phyloP scores from a whole-genome alignment of 495 filamentous ascomycete species.

The Penicillium fimorum region DNA sequence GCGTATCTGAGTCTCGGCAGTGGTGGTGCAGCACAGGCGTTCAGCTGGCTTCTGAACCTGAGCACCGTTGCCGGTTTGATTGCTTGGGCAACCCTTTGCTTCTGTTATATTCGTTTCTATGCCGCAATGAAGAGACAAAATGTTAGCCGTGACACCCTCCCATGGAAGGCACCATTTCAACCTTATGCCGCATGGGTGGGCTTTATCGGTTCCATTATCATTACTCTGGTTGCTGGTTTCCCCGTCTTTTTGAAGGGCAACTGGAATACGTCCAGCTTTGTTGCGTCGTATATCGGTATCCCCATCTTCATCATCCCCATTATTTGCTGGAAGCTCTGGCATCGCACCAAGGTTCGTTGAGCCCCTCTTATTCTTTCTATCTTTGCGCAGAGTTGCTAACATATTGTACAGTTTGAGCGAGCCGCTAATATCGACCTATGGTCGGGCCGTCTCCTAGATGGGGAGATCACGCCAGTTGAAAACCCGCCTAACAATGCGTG shows the following conservation, averaged over 20 bases:
- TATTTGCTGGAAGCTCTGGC: conserved; percentile 57
- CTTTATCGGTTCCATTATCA: conserved; percentile 54
- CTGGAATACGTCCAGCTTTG: conserved; percentile 48
- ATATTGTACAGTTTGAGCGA: conserved; percentile 24
- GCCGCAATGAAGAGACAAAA: conserved; percentile 58
- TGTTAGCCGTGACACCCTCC: conserved; percentile 52
- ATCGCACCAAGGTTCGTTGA: conserved; percentile 44
- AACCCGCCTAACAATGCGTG: conserved; percentile 22
- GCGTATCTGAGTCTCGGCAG: conserved; percentile 42
- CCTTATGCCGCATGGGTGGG: conserved; percentile 62
- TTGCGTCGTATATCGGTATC: conserved; percentile 56
- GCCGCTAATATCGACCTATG: conserved; percentile 34
- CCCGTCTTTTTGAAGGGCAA: conserved; percentile 38
- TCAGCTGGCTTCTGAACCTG: conserved; percentile 62
- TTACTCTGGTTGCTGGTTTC: conserved; percentile 44
- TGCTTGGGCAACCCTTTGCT: conserved; percentile 58
- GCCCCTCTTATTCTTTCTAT: not conserved
- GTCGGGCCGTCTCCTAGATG: conserved; percentile 39
- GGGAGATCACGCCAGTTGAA: conserved; percentile 27
- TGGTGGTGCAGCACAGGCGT: conserved; percentile 44
- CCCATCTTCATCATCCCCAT: conserved; percentile 59
- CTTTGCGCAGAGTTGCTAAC: conserved; percentile 5
- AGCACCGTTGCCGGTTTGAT: conserved; percentile 59
- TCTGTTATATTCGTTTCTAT: conserved; percentile 64
- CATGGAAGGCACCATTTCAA: conserved; percentile 59